phyloP scores from a whole-genome alignment of 257 asterid genomes.

The Scutellaria galericulata region DNA sequence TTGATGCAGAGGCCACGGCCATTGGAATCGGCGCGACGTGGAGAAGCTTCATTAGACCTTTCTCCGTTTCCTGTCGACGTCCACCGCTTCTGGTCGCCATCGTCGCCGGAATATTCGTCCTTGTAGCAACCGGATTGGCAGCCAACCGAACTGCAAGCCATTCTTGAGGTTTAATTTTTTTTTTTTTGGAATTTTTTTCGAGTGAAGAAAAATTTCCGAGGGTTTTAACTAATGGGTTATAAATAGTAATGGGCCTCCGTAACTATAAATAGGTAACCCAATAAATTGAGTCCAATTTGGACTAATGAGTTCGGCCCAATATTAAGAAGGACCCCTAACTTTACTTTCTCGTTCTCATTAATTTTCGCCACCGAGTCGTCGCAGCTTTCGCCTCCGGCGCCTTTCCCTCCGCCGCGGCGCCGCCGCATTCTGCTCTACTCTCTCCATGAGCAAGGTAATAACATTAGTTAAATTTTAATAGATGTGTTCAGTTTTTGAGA shows the following conservation, averaged over 20 bases:
- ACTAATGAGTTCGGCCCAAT: not conserved
- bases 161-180: conserved; percentile 11
- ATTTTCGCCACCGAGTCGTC: not conserved
- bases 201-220: not conserved
- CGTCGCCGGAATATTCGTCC: conserved; percentile 44
- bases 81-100: conserved; percentile 23
- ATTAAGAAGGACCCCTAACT: too few relatives aligned
- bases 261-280: not conserved
- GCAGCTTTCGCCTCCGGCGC: not conserved
- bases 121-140: conserved; percentile 83
- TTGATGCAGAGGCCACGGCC: conserved; percentile 57
- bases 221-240: conserved; percentile 19
- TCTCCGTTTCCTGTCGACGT: conserved; percentile 28
- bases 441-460: not conserved
- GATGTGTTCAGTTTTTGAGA: not conserved
- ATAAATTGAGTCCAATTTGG: not conserved
- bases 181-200: not conserved
- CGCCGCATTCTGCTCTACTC: not conserved
- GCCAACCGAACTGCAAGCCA: conserved; percentile 70
- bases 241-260: not conserved
- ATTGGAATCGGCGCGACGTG: conserved; percentile 34
- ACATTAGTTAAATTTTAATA: not conserved
- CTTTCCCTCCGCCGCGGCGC: conserved; percentile 3
- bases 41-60: conserved; percentile 29
- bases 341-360: not conserved